These are phyloP conservation scores for Hortiboletus campestris DNA, from an alignment of 768 basidiomycete species.

Conservation along the genomic window DNA sequence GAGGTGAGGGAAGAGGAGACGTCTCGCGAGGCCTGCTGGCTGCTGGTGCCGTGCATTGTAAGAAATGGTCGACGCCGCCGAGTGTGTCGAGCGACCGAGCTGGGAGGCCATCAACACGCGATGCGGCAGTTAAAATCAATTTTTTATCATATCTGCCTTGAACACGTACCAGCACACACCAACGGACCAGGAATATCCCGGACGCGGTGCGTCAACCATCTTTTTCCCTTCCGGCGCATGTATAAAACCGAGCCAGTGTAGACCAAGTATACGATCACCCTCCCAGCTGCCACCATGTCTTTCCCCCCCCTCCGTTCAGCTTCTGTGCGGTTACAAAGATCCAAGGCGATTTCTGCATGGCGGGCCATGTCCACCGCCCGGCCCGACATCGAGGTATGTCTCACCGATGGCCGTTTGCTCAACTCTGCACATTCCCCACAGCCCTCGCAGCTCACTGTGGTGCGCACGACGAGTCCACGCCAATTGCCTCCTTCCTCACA, in stretches of 20 bases:
- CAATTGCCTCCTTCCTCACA: conserved; percentile 60
- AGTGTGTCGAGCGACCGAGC: conserved; percentile 18
- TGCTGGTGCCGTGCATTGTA: conserved; percentile 19
- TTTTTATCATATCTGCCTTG: neutral
- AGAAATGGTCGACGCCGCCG: conserved; percentile 25
- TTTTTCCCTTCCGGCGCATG: neutral
- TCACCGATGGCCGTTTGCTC: neutral
- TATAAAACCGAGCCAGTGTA: conserved; percentile 25
- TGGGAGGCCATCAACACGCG: conserved; percentile 3
- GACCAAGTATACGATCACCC: neutral
- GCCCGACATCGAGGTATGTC: conserved; percentile 53
- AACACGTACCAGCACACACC: too few relatives aligned
- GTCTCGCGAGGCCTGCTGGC: conserved; percentile 44
- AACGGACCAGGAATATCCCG: neutral
- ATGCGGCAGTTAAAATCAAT: neutral
- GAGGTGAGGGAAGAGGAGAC: conserved; percentile 63
- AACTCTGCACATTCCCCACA: conserved; percentile 23
- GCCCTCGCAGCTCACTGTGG: conserved; percentile 53
- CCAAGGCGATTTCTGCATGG: conserved; percentile 5
- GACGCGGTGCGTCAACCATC: neutral
- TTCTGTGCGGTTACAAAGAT: conserved; percentile 9
- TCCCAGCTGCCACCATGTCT: conserved; percentile 19
- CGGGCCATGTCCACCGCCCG: conserved; percentile 27
- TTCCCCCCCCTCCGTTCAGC: conserved; percentile 3
- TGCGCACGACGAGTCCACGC: conserved; percentile 50